phyloP scores from a whole-genome alignment of 1,284 basidiomycete species.

The Sporisorium exsertum region DNA sequence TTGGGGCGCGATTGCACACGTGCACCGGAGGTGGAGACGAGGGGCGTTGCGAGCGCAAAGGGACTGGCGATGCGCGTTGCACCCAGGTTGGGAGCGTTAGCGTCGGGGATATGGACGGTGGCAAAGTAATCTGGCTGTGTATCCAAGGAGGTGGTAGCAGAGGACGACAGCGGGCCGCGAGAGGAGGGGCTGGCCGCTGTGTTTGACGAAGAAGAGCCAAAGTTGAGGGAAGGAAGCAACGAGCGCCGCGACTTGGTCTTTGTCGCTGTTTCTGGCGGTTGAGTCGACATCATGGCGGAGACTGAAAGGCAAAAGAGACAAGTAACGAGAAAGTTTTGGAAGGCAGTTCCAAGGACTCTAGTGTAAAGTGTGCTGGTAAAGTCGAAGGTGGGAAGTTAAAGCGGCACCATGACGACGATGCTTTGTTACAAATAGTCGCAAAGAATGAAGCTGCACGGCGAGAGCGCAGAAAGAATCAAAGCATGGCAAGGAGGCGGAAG shows the following conservation, averaged over 20 bases:
- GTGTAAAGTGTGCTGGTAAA: not conserved
- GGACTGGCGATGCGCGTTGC: conserved; percentile 44
- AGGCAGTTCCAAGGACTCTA: not conserved
- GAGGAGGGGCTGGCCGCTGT: conserved; percentile 11
- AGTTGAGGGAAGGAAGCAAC: conserved; percentile 32
- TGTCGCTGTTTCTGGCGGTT: conserved; percentile 29
- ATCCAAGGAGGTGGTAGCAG: conserved; percentile 6
- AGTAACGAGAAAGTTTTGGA: not conserved
- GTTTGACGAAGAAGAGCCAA: conserved; percentile 24
- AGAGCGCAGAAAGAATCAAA: conserved; percentile 3
- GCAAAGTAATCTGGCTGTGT: conserved; percentile 49
- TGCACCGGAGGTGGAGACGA: conserved; percentile 28
- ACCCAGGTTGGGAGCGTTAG: conserved; percentile 17
- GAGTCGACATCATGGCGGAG: conserved; percentile 31
- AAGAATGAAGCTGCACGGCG: not conserved
- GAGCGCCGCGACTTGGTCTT: conserved; percentile 38
- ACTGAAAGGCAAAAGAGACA: not conserved
- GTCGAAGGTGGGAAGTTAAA: not conserved
- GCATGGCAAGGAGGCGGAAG: not conserved
- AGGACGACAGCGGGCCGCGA: conserved; percentile 10
- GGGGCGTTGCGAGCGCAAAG: conserved; percentile 38
- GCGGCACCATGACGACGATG: not conserved
- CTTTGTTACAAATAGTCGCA: not conserved
- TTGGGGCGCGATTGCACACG: conserved; percentile 15
- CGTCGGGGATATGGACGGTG: conserved; percentile 31